These are phyloP conservation scores for Coniferiporia sulphurascens DNA, from an alignment of 1,284 basidiomycete genomes.

Conservation along the genomic window DNA sequence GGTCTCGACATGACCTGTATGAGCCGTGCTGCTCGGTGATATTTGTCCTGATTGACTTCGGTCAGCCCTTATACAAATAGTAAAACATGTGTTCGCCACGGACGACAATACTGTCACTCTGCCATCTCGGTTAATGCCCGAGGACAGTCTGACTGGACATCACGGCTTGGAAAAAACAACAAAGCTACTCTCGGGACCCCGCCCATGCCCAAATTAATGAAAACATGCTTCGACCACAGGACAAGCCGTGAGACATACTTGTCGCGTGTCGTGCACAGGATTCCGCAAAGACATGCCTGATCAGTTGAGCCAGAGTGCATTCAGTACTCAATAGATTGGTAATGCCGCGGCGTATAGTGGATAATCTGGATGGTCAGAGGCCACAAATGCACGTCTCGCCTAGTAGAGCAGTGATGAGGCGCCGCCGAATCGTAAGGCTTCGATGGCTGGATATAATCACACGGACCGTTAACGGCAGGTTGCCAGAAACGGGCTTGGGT, in stretches of 20 bases:
- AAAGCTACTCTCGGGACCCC: slow-evolving; percentile 25
- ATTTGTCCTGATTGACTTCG: slow-evolving; percentile 11
- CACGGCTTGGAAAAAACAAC: slow-evolving; percentile 64
- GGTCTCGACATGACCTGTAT: slow-evolving; percentile 58
- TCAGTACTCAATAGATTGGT: slow-evolving; percentile 9
- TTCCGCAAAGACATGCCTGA: slow-evolving; percentile 35
- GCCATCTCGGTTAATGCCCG: slow-evolving; percentile 61
- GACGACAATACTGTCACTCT: slow-evolving; percentile 67
- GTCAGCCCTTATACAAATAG: background rate
- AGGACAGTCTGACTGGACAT: slow-evolving; percentile 68
- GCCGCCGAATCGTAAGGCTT: background rate
- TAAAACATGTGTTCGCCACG: background rate
- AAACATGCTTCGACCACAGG: slow-evolving; percentile 62
- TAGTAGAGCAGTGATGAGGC: background rate
- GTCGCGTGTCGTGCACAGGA: slow-evolving; percentile 73
- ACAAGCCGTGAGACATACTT: slow-evolving; percentile 68
- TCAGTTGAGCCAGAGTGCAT: slow-evolving; percentile 5
- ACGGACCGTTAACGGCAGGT: no score
- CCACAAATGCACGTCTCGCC: slow-evolving; percentile 70
- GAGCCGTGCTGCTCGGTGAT: slow-evolving; percentile 57
- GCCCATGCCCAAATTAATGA: slow-evolving; percentile 46
- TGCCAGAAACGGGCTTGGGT: no score
- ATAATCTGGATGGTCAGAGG: slow-evolving; percentile 70
- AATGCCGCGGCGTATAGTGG: slow-evolving; percentile 52
- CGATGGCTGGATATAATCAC: background rate